Percentiles rank a stretch among this genome's conserved stretches.
Evolutionary conservation across 148 eudicot genomes (phyloP).

Genomic region (Persicaria maculosa): DNA sequence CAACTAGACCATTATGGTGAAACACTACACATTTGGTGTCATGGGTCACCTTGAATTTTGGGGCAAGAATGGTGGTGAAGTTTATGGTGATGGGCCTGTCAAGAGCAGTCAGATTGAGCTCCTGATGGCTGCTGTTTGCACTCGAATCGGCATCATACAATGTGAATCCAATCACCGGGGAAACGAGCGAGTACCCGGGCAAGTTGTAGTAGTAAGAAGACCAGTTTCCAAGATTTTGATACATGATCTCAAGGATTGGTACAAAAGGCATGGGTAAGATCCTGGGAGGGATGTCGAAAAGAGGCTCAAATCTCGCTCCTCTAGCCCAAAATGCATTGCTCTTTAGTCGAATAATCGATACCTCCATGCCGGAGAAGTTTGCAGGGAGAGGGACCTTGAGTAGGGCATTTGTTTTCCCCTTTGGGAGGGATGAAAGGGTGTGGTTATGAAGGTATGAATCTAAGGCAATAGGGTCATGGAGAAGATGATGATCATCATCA

Average conservation of each 20-base stretch:
- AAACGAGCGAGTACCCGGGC: conserved; percentile 38
- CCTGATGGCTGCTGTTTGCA: background rate
- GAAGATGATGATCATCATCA: conserved; percentile 2
- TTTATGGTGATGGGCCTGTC: conserved; percentile 34
- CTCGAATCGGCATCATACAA: conserved; percentile 32
- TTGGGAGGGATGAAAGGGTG: conserved; percentile 15
- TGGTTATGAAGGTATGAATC: conserved; percentile 39
- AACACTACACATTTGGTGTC: conserved; percentile 47
- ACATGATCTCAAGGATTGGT: conserved; percentile 43
- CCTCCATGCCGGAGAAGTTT: conserved; percentile 50
- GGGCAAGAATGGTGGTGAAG: conserved; percentile 26
- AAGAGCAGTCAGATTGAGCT: conserved; percentile 20
- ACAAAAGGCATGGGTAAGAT: conserved; percentile 33
- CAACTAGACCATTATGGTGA: conserved; percentile 29
- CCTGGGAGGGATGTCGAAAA: conserved; percentile 43
- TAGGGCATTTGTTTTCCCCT: conserved; percentile 33
- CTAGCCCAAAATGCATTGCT: conserved; percentile 32
- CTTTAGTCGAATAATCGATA: conserved; percentile 40
- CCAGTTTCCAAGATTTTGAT: conserved; percentile 62
- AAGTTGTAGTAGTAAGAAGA: conserved; percentile 47
- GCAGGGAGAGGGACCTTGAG: conserved; percentile 48
- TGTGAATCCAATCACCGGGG: conserved; percentile 47
- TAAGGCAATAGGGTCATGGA: conserved; percentile 21
- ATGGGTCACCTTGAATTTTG: conserved; percentile 6
- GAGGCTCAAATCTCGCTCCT: conserved; percentile 42